phyloP scores from a whole-genome alignment of 768 basidiomycete genomes.

The Boletus reticulatus region DNA sequence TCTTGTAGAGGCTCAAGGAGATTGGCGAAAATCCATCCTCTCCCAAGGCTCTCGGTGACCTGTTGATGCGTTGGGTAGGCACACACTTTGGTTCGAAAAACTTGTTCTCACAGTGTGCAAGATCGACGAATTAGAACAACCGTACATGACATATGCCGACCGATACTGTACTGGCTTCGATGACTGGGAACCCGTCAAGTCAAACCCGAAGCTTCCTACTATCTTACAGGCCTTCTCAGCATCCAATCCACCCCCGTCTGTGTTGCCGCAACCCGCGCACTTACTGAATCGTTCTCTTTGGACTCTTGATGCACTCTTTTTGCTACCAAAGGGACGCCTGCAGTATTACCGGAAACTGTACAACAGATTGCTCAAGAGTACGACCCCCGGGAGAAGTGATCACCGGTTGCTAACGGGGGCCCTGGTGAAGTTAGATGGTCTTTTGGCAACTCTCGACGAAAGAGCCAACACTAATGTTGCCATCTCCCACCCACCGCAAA shows the following conservation, averaged over 20 bases:
- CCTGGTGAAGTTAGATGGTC: constrained; percentile 71
- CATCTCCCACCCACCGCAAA: neutral
- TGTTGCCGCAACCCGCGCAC: constrained; percentile 33
- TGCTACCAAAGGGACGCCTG: constrained; percentile 79
- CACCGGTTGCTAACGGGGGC: constrained; percentile 79
- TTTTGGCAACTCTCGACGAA: constrained; percentile 67
- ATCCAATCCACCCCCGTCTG: constrained; percentile 55
- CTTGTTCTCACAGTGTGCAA: constrained; percentile 33
- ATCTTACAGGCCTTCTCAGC: constrained; percentile 71
- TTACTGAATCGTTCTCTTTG: constrained; percentile 49
- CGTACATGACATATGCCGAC: constrained; percentile 79
- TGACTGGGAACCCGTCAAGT: constrained; percentile 73
- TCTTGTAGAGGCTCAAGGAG: constrained; percentile 81
- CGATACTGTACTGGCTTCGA: constrained; percentile 81
- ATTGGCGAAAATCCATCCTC: constrained; percentile 91
- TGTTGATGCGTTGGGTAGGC: constrained; percentile 96
- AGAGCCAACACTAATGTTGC: constrained; percentile 43
- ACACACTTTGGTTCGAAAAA: constrained; percentile 4
- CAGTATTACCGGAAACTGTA: constrained; percentile 94
- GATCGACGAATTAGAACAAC: constrained; percentile 89
- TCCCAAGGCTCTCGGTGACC: constrained; percentile 90
- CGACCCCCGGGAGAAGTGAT: constrained; percentile 82
- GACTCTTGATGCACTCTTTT: constrained; percentile 87
- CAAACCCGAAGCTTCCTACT: constrained; percentile 66
- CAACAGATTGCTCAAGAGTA: constrained; percentile 78